Evolutionary conservation across 352 stramenopile genomes (phyloP), one percentile per base, ranked within the genome.

Genomic region (Phytopythium vexans): DNA sequence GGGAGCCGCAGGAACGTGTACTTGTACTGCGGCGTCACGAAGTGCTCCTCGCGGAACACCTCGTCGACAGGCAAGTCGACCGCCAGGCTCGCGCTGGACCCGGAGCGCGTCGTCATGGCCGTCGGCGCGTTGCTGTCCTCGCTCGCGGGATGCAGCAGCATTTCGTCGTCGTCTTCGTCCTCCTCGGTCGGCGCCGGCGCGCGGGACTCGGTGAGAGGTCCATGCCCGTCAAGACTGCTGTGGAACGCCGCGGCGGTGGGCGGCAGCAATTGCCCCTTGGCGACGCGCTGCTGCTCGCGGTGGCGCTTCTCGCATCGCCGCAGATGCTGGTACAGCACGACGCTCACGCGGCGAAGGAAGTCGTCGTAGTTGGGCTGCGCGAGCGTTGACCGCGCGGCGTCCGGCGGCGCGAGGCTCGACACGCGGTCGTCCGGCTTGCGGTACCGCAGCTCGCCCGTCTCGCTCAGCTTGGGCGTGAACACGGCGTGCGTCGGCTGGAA

Each of bases 331-430:
- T 96, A 95, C 41, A 96, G 58, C 41, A 96, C 88, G 54, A 96
- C 86, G 52, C 81, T 92, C 51, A 95, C 86, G 62, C 86, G 80
- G 45, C 84, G 72, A 50, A 97, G 49, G 34, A 92, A 93, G 57
- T 97, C 88, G 58, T 97, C 86, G 64, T 96, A 97, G 57, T 97
- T 97, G 42, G 87, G 87, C 62, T 95, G 81, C 41, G 80, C 87
- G 47, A 97, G 82, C 37, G 82, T 92, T 12, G 77, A 90, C 34
- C 86, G 73, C 8, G 82, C 88, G 38, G 63, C 78, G 12, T 11
- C 37, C 4, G 82, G 79, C 32, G 81, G 79, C 36, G 79, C 78
- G n/a, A 94, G 60, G 42, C 70, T 82, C 40, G 74, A 77, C 8
- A 93, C 62, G 38, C 85, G 80, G 53, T 91, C 85, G 55, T 86